A percentile compares a stretch with the other conserved stretches of the same genome.
phyloP scores from a whole-genome alignment of 768 basidiomycete species.

The Collybiopsis luxurians region DNA sequence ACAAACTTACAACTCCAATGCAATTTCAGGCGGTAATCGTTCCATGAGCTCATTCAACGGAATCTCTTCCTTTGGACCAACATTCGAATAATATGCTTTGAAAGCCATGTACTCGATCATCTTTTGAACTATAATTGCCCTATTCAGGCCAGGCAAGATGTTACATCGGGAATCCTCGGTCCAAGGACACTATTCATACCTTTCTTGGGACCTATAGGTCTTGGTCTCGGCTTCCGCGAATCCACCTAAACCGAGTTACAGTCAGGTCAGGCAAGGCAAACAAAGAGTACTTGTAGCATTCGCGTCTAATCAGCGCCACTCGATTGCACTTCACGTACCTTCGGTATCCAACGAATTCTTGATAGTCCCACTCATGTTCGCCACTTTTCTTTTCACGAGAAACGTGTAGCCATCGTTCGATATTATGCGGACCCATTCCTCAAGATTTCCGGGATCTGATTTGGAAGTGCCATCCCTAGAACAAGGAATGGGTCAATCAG shows the following conservation, averaged over 20 bases:
- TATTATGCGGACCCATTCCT: slow-evolving; percentile 73
- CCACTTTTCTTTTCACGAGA: slow-evolving; percentile 73
- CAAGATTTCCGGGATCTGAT: slow-evolving; percentile 19
- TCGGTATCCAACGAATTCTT: slow-evolving; percentile 75
- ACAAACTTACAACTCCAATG: slow-evolving; percentile 77
- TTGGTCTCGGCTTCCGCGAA: slow-evolving; percentile 76
- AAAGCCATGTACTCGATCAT: slow-evolving; percentile 88
- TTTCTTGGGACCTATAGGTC: slow-evolving; percentile 55
- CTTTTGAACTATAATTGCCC: slow-evolving; percentile 78
- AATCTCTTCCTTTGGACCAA: slow-evolving; percentile 70
- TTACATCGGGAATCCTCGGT: too few relatives aligned
- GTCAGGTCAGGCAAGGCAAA: too few relatives aligned
- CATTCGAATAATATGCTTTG: slow-evolving; percentile 75
- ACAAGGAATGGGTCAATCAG: neutral
- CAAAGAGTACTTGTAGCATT: too few relatives aligned
- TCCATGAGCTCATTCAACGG: slow-evolving; percentile 77
- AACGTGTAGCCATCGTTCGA: slow-evolving; percentile 82
- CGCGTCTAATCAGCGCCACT: too few relatives aligned
- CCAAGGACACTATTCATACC: too few relatives aligned
- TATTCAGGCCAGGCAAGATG: slow-evolving; percentile 19
- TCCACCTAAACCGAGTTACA: slow-evolving; percentile 44
- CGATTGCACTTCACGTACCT: too few relatives aligned
- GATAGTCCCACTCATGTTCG: slow-evolving; percentile 77
- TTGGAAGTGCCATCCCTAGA: neutral
- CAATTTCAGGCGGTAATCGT: slow-evolving; percentile 82